These are phyloP conservation scores for Pseudonectria foliicola DNA, from an alignment of 2,329 filamentous ascomycete genomes.

Conservation along the genomic window DNA sequence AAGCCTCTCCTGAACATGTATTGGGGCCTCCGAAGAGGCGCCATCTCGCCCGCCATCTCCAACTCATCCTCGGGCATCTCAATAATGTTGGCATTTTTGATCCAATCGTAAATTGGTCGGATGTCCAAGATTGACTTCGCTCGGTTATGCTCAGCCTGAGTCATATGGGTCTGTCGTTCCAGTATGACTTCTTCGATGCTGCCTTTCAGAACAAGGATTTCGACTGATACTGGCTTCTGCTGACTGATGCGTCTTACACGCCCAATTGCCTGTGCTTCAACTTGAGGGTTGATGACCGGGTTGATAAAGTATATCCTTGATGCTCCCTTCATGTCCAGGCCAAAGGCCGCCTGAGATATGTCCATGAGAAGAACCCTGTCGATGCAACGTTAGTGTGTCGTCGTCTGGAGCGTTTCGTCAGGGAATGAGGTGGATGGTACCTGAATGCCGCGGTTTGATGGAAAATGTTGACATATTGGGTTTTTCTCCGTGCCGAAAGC, in stretches of 20 bases:
- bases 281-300: conserved; percentile 75
- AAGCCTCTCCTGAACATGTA: conserved; percentile 46
- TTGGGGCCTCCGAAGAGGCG: conserved; percentile 37
- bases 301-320: conserved; percentile 85
- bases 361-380: conserved; percentile 78
- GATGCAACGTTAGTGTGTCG: conserved; percentile 1
- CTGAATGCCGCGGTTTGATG: conserved; percentile 60
- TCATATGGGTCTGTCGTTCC: conserved; percentile 66
- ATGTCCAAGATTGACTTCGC: conserved; percentile 53
- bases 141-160: conserved; percentile 52
- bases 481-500: conserved; percentile 53
- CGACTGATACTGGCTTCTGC: conserved; percentile 68
- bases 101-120: conserved; percentile 51
- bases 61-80: conserved; percentile 19
- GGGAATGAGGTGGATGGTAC: conserved; percentile 14
- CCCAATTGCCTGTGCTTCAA: conserved; percentile 88
- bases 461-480: conserved; percentile 73
- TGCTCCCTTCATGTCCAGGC: conserved; percentile 75
- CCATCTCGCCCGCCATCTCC: conserved; percentile 41
- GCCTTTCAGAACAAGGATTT: conserved; percentile 72
- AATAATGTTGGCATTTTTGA: conserved; percentile 43
- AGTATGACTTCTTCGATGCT: conserved; percentile 85
- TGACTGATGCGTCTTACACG: conserved; percentile 85
- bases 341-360: conserved; percentile 80
- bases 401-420: not conserved